A percentile compares a stretch with the other conserved stretches of the same genome.
These are phyloP conservation scores for Wilcoxina mikolae DNA, from an alignment of 495 filamentous ascomycete species.

Conservation along the genomic window DNA sequence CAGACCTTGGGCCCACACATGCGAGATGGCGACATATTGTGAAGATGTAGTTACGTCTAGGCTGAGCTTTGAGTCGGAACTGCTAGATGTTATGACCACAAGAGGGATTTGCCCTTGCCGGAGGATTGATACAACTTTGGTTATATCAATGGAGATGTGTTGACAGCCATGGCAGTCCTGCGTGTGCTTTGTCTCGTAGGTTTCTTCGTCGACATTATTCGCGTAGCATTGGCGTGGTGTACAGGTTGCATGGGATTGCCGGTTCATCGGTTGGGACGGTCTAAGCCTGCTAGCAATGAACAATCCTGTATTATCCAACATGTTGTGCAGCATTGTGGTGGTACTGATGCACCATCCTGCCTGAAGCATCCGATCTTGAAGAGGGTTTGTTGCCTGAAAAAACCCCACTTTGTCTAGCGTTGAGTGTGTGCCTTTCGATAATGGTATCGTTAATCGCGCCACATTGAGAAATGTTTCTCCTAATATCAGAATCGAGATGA, in stretches of 20 bases:
- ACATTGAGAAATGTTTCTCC: conserved; percentile 4
- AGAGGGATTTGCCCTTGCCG: not conserved
- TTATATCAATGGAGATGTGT: conserved; percentile 6
- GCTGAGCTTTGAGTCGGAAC: not conserved
- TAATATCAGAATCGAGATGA: conserved; percentile 6
- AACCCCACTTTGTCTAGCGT: not conserved
- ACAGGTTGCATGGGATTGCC: not conserved
- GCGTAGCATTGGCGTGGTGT: conserved; percentile 3
- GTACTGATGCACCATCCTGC: conserved; percentile 8
- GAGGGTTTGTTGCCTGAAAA: conserved; percentile 2
- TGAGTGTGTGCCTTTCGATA: not conserved
- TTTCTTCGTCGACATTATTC: conserved; percentile 7
- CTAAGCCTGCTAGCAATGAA: conserved; percentile 1
- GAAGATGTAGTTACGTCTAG: not conserved
- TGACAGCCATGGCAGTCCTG: not conserved
- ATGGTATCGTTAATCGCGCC: not conserved
- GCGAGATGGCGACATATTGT: conserved; percentile 8
- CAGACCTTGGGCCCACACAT: conserved; percentile 12
- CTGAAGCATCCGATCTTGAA: conserved; percentile 3
- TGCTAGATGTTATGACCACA: not conserved
- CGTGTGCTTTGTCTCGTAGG: conserved; percentile 8
- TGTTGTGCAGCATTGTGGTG: conserved; percentile 1
- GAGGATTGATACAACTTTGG: not conserved
- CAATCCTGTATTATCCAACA: conserved; percentile 1
- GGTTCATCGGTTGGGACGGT: not conserved